phyloP scores from a whole-genome alignment of 768 basidiomycete species.

The Suillus alpinus region DNA sequence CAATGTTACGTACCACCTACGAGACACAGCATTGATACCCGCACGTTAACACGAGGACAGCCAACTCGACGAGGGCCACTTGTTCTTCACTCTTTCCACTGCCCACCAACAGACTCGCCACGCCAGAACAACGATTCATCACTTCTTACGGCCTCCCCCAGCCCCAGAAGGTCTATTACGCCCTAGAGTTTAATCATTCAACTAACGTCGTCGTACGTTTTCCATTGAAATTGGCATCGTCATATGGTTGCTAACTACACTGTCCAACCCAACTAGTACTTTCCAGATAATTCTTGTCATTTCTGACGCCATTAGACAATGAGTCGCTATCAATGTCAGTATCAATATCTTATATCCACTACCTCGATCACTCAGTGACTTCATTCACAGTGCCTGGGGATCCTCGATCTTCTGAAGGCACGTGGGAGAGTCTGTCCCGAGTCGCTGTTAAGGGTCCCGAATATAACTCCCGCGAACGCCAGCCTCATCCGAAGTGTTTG shows the following conservation, averaged over 20 bases:
- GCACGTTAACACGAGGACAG: not conserved
- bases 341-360: not conserved
- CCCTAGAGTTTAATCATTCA: not conserved
- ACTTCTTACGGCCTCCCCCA: no score
- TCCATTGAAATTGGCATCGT: not conserved
- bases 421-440: not conserved
- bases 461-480: not conserved
- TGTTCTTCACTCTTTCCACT: no score
- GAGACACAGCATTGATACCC: not conserved
- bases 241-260: not conserved
- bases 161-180: no score
- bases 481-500: not conserved
- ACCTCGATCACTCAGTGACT: not conserved
- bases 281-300: no score
- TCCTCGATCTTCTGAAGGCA: not conserved
- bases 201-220: not conserved
- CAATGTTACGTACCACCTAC: not conserved
- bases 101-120: no score
- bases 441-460: not conserved
- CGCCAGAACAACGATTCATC: no score
- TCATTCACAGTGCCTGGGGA: no score
- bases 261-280: not conserved
- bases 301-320: not conserved
- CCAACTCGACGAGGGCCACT: not conserved
- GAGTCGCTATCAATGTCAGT: not conserved